Conservation (phyloP, 208 protist species). For the Trypanosoma grayi region DNA sequence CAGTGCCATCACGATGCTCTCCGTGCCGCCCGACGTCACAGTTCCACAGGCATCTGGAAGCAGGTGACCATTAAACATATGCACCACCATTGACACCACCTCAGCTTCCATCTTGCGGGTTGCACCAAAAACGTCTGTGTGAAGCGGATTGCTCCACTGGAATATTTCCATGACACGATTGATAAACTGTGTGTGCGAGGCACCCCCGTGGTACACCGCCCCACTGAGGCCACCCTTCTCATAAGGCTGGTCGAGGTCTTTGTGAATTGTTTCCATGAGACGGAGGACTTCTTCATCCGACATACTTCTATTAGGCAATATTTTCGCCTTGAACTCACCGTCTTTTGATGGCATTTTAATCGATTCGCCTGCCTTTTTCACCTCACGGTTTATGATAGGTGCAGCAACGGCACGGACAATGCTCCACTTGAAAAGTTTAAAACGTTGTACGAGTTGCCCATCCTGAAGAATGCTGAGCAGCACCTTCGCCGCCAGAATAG, state of each 20-base stretch:
- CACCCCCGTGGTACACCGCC: slow-evolving; percentile 92
- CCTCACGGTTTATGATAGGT: slow-evolving; percentile 53
- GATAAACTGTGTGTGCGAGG: slow-evolving; percentile 75
- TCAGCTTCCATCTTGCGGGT: slow-evolving; percentile 98
- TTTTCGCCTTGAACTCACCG: slow-evolving; percentile 66
- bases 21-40: slow-evolving; percentile 95
- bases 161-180: slow-evolving; percentile 91
- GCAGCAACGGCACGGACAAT: slow-evolving; percentile 46
- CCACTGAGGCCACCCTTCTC: slow-evolving; percentile 84
- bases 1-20: slow-evolving; percentile 97
- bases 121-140: slow-evolving; percentile 94
- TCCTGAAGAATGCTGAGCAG: slow-evolving; percentile 38
- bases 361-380: slow-evolving; percentile 29
- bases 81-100: slow-evolving; percentile 94
- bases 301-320: slow-evolving; percentile 50
- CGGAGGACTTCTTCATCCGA: slow-evolving; percentile 59
- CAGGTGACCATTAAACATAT: slow-evolving; percentile 93
- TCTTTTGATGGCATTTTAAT: slow-evolving; percentile 72
- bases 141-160: slow-evolving; percentile 96
- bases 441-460: slow-evolving; percentile 54
- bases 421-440: slow-evolving; percentile 50
- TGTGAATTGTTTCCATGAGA: slow-evolving; percentile 48
- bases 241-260: slow-evolving; percentile 70
- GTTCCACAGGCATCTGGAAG: slow-evolving; percentile 91
- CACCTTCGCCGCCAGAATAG: slow-evolving; percentile 32